These are phyloP conservation scores for Hammondia hammondi DNA, from an alignment of 169 alveolate species.

Conservation along the genomic window DNA sequence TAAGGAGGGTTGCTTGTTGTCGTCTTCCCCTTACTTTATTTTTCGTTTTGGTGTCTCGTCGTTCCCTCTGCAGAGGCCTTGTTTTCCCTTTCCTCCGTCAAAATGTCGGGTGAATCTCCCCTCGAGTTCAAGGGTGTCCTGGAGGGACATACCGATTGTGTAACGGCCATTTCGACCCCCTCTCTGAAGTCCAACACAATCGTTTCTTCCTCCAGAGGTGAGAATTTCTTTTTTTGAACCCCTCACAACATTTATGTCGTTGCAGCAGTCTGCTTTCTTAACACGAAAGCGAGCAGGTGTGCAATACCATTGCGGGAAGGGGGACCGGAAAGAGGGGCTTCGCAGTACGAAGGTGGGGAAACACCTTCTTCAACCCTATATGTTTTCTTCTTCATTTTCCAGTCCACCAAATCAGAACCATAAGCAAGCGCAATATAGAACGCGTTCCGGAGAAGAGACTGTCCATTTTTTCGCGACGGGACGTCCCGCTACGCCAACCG, in stretches of 20 bases:
- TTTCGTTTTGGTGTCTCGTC: neutral
- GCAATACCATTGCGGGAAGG: neutral
- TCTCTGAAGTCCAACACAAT: conserved; percentile 87
- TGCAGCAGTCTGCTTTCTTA: neutral
- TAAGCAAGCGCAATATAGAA: neutral
- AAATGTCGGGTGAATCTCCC: conserved; percentile 40
- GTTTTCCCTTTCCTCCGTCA: neutral
- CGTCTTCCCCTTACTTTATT: neutral
- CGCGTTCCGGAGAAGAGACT: neutral
- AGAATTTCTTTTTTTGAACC: neutral
- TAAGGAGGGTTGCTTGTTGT: neutral
- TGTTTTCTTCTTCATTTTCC: neutral
- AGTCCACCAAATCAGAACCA: neutral
- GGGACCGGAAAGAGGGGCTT: neutral
- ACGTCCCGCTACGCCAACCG: too few species aligned
- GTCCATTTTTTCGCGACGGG: too few species aligned
- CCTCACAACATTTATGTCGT: neutral
- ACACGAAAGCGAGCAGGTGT: neutral
- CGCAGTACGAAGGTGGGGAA: neutral
- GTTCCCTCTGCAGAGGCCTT: neutral
- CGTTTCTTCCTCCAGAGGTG: conserved; percentile 93
- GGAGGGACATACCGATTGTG: conserved; percentile 94
- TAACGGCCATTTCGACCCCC: conserved; percentile 94
- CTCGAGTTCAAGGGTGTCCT: conserved; percentile 86
- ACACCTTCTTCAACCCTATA: neutral